Conservation (phyloP, 345 rosid genomes). For the Turnera subulata region DNA sequence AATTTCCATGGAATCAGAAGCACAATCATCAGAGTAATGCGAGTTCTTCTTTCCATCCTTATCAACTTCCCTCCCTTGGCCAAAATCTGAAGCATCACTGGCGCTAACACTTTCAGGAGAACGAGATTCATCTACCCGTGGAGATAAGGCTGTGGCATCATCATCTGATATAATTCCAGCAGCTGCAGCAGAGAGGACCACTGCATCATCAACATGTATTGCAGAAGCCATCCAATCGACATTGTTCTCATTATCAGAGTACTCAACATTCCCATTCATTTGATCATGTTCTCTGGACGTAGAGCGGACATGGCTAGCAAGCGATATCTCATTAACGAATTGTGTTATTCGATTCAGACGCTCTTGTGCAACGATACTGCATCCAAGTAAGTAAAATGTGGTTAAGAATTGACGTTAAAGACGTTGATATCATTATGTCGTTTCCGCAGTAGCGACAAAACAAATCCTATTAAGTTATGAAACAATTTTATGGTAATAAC, state of each 20-base stretch:
- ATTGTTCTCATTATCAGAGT: conserved; percentile 32
- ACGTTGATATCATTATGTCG: neutral
- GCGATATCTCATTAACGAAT: conserved; percentile 69
- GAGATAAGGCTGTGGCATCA: conserved; percentile 48
- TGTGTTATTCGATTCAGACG: conserved; percentile 87
- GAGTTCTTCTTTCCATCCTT: conserved; percentile 48
- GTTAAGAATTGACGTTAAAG: conserved; percentile 10
- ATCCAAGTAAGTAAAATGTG: conserved; percentile 33
- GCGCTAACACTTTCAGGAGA: conserved; percentile 59
- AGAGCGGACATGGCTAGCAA: conserved; percentile 42
- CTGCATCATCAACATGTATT: conserved; percentile 67
- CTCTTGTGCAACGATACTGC: conserved; percentile 97
- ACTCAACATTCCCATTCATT: conserved; percentile 31
- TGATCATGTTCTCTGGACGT: conserved; percentile 36
- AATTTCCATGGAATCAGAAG: conserved; percentile 62
- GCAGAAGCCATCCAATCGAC: conserved; percentile 80
- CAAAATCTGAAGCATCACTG: conserved; percentile 66
- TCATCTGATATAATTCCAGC: conserved; percentile 63
- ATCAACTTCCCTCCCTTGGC: conserved; percentile 56
- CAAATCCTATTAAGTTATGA: conserved; percentile 10
- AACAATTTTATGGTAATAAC: conserved; percentile 33
- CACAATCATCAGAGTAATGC: conserved; percentile 51
- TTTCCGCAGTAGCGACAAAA: neutral
- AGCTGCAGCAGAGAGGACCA: conserved; percentile 77
- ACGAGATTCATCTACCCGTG: conserved; percentile 47